Evolutionary conservation across 1,284 basidiomycete genomes (phyloP).

Genomic region (Fomitiporia mediterranea): DNA sequence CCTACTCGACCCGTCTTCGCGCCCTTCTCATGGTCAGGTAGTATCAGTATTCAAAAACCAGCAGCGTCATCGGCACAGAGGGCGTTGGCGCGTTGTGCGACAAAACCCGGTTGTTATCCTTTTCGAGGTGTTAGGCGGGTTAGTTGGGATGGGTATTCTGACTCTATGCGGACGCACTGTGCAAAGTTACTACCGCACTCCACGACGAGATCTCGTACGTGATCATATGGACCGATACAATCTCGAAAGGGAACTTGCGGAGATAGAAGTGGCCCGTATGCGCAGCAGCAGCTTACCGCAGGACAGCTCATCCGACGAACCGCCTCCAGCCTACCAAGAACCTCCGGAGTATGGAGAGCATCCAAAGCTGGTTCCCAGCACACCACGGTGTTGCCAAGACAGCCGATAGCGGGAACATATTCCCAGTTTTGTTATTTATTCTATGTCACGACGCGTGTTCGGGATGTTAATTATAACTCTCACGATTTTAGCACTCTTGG

Average conservation of each 20-base stretch:
- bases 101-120: slow-evolving; percentile 36
- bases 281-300: background rate
- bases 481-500: too few species aligned
- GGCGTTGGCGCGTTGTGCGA: background rate
- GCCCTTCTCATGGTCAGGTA: background rate
- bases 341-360: slow-evolving; percentile 14
- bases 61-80: background rate
- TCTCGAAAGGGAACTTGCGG: slow-evolving; percentile 49
- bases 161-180: slow-evolving; percentile 37
- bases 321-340: slow-evolving; percentile 15
- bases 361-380: background rate
- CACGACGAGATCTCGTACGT: slow-evolving; percentile 41
- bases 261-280: slow-evolving; percentile 29
- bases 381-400: background rate
- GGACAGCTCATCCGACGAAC: background rate
- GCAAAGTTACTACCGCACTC: slow-evolving; percentile 41
- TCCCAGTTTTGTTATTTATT: background rate
- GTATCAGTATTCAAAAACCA: background rate
- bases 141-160: slow-evolving; percentile 33
- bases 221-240: slow-evolving; percentile 40
- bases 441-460: background rate
- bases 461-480: too few species aligned
- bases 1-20: background rate
- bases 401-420: background rate
- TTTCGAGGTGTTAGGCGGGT: slow-evolving; percentile 44